These are phyloP conservation scores for Buddleja alternifolia DNA, from an alignment of 257 asterid species.

Conservation along the genomic window DNA sequence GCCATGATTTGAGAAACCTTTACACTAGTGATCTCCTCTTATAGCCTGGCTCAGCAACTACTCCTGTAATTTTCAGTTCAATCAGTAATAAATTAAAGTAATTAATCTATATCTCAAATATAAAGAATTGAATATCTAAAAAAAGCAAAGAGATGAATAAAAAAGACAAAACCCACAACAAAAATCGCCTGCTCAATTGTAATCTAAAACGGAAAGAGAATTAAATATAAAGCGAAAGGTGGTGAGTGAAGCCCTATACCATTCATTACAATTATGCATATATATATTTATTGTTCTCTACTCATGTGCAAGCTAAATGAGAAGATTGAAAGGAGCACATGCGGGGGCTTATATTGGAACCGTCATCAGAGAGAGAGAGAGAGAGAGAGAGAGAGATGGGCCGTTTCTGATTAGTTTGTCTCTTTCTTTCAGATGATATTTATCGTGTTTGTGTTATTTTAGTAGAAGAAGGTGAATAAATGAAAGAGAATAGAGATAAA, in stretches of 20 bases:
- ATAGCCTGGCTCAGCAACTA: conserved; percentile 20
- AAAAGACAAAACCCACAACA: conserved; percentile 55
- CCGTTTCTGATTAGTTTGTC: conserved; percentile 54
- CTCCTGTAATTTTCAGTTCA: conserved; percentile 25
- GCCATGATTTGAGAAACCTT: conserved; percentile 38
- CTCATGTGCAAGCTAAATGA: conserved; percentile 34
- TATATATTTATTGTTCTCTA: conserved; percentile 36
- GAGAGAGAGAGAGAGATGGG: conserved; percentile 30
- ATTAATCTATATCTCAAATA: too few species aligned
- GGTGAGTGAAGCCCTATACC: conserved; percentile 47
- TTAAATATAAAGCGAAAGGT: conserved; percentile 43
- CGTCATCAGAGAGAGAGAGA: conserved; percentile 42
- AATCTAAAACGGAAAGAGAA: conserved; percentile 48
- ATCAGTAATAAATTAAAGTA: not conserved
- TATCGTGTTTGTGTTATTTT: conserved; percentile 32
- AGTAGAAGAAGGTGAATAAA: too few species aligned
- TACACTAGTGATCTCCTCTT: conserved; percentile 1
- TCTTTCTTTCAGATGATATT: conserved; percentile 31
- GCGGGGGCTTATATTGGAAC: conserved; percentile 54
- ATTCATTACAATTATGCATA: conserved; percentile 7
- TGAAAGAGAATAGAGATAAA: too few species aligned
- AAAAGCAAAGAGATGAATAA: conserved; percentile 9
- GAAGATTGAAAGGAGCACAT: conserved; percentile 55
- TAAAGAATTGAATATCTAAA: too few species aligned
- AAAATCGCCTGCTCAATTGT: conserved; percentile 57